Evolutionary conservation across 2,329 filamentous ascomycete species (phyloP).

Genomic region (Xylariaceae sp.): DNA sequence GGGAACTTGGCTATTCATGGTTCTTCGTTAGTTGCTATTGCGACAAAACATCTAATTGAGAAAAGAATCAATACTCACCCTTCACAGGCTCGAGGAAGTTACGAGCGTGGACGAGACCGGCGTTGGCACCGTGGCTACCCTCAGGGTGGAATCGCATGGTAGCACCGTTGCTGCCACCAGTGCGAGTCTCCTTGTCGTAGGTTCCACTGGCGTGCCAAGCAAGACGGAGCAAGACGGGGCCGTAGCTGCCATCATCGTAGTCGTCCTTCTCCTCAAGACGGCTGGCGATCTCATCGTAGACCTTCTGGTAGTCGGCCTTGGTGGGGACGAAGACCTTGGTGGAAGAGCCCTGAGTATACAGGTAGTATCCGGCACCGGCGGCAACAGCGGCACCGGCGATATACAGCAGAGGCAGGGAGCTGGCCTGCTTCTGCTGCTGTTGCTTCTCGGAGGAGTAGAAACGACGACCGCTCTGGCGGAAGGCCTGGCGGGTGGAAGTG

Average conservation of each 20-base stretch:
- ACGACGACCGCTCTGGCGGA: conserved; percentile 70
- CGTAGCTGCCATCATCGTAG: conserved; percentile 95
- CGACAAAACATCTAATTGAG: background rate
- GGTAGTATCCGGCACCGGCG: conserved; percentile 61
- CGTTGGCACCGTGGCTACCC: conserved; percentile 86
- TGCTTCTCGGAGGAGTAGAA: conserved; percentile 71
- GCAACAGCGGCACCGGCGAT: conserved; percentile 54
- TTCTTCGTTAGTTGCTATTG: conserved; percentile 3
- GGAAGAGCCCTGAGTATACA: conserved; percentile 51
- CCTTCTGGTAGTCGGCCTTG: conserved; percentile 87
- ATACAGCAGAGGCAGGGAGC: conserved; percentile 48
- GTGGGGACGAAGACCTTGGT: conserved; percentile 64
- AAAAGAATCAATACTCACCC: conserved; percentile 42
- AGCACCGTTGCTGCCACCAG: conserved; percentile 90
- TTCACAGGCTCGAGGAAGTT: conserved; percentile 93
- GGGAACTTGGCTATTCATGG: conserved; percentile 64
- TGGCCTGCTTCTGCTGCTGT: conserved; percentile 52
- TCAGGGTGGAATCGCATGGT: conserved; percentile 96
- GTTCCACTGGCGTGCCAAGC: conserved; percentile 95
- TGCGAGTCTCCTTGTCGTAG: conserved; percentile 80
- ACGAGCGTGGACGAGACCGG: conserved; percentile 77
- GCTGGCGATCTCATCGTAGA: conserved; percentile 82
- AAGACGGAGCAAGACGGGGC: conserved; percentile 81
- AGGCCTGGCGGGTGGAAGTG: conserved; percentile 57
- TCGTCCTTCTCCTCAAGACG: conserved; percentile 83